A percentile compares a stretch with the other conserved stretches of the same genome.
phyloP scores from a whole-genome alignment of 179 eudicot species.

The Silene noctiflora region DNA sequence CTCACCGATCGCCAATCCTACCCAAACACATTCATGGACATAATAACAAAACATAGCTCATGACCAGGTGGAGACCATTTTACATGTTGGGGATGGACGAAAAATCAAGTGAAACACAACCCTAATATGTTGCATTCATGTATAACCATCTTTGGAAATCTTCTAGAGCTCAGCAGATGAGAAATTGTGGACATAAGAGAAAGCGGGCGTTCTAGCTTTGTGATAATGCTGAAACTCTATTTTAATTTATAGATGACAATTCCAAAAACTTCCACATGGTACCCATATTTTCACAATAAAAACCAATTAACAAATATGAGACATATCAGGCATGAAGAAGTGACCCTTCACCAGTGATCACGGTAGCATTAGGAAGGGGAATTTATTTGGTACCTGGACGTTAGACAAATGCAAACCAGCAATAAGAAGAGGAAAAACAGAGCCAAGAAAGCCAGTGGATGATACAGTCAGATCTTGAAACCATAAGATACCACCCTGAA shows the following conservation, averaged over 20 bases:
- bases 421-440: slow-evolving; percentile 58
- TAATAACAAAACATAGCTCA: slow-evolving; percentile 2
- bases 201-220: background rate
- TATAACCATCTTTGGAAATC: background rate
- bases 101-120: background rate
- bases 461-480: slow-evolving; percentile 73
- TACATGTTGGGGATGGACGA: background rate
- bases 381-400: slow-evolving; percentile 53
- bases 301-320: background rate
- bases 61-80: background rate
- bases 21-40: background rate
- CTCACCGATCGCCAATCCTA: background rate
- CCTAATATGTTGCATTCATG: background rate
- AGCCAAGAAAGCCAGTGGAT: slow-evolving; percentile 60
- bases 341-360: background rate
- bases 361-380: background rate
- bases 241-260: background rate
- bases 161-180: background rate
- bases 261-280: background rate
- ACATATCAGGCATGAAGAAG: background rate
- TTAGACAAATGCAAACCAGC: slow-evolving; percentile 72
- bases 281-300: background rate
- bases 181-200: background rate
- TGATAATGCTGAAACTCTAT: background rate
- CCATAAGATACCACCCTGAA: slow-evolving; percentile 91